These are phyloP conservation scores for Tubosaeta sp. DNA, from an alignment of 768 basidiomycete genomes.

Conservation along the genomic window DNA sequence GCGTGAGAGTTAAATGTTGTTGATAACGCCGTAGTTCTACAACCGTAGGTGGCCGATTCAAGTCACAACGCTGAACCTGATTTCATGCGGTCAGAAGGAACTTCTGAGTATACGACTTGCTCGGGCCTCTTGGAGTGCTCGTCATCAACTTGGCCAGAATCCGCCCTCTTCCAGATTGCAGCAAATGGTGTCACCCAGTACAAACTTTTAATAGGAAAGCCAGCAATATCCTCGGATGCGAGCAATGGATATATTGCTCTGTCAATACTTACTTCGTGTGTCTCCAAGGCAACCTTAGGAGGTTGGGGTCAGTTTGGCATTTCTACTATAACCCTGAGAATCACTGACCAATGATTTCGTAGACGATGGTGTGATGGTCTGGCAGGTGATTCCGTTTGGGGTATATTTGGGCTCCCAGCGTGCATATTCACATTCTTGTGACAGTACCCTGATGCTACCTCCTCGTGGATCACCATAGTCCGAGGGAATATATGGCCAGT, in stretches of 20 bases:
- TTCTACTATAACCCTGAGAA: not conserved
- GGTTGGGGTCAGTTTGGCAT: constrained; percentile 58
- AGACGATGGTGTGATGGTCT: constrained; percentile 39
- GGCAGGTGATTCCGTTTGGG: constrained; percentile 30
- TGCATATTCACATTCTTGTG: not conserved
- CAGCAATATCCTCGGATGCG: constrained; percentile 47
- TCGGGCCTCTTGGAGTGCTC: constrained; percentile 36
- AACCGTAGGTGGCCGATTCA: constrained; percentile 17
- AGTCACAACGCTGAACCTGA: not conserved
- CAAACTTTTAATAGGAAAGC: constrained; percentile 79
- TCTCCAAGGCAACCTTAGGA: constrained; percentile 50
- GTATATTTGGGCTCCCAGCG: not conserved
- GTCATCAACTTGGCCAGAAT: constrained; percentile 38
- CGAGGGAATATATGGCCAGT: constrained; percentile 33
- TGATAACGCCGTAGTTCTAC: constrained; percentile 16
- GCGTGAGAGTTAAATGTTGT: not conserved
- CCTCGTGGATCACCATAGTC: constrained; percentile 40
- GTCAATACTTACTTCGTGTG: constrained; percentile 52
- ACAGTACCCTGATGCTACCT: constrained; percentile 37
- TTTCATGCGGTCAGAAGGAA: constrained; percentile 28
- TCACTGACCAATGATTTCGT: not conserved
- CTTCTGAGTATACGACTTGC: constrained; percentile 37
- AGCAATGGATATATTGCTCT: constrained; percentile 55
- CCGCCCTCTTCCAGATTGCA: constrained; percentile 45
- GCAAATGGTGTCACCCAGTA: constrained; percentile 51